Base-by-base conservation (phyloP, 352 stramenopile species). In the Phytophthora sansomeana region DNA sequence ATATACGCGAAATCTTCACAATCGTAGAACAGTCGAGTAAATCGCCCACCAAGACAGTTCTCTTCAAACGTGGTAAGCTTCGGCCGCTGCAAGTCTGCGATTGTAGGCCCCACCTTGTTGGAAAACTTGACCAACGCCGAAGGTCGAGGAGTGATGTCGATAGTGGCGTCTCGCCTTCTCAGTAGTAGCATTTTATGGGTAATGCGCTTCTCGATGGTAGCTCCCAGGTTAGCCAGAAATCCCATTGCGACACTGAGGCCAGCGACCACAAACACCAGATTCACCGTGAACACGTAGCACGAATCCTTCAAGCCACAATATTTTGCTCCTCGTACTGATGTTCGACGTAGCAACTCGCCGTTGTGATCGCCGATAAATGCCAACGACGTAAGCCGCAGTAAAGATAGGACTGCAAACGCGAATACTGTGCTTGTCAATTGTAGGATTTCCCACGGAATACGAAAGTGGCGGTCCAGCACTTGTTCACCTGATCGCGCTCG, bases 1-100 rank as follows among this genome's bases (percentile, higher is more conserved):
- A 68, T 28, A 47, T 68, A 60, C 0, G 64, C 56, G 19, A 72
- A 68, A 48, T 72, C 64, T 29, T 56, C 64, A 41, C 64, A 68
- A 52, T 68, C 59, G 24, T 58, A 41, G 32, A 68, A 62, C 19
- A 68, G 29, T 5, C 11, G 32, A 10, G 51, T 68, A 53, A 68
- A 68, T 5, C 24, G 16, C 16, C 29, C 32, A 26, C 59, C 59
- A 6, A 62, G 48, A 16, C 59, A 68, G 42, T 68, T 47, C 14
- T 14, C 10, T 44, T 68, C 59, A 33, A 68, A 68, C 6, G 26
- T 51, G 10, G 59, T 62, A 6, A 68, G 43, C 13, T 38, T 13
- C 36, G 5, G 49, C 21, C 29, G 32, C 6, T 62, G 14, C 28
- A 42, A 42, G 10, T 54, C 30, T 5, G 10, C 16, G 8, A 32